Percentiles rank a stretch among this genome's conserved stretches.
phyloP scores from a whole-genome alignment of 176 grass and related monocot species.

The Pontederia paniculata region DNA sequence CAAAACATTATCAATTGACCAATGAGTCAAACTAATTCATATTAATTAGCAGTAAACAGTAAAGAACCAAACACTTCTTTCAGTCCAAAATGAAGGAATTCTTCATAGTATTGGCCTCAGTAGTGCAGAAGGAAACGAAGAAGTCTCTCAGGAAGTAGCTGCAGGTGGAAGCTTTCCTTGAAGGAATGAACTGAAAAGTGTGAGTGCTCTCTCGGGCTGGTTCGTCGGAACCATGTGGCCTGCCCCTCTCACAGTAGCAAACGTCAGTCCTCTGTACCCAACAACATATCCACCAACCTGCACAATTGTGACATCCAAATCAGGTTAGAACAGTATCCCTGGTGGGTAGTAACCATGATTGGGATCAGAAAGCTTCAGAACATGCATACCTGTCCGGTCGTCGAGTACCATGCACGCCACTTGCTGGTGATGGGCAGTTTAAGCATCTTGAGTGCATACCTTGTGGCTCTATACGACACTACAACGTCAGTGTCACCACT shows the following conservation, averaged over 20 bases:
- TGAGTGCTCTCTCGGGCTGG: constrained; percentile 35
- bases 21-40: too few relatives aligned
- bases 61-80: too few relatives aligned
- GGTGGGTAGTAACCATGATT: too few relatives aligned
- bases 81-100: too few relatives aligned
- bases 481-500: background rate
- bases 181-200: constrained; percentile 30
- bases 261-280: background rate
- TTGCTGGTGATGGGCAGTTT: background rate
- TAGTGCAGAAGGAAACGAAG: too few relatives aligned
- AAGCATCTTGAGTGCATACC: background rate
- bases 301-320: background rate
- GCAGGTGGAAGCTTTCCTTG: constrained; percentile 28
- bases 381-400: background rate
- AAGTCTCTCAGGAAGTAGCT: too few relatives aligned
- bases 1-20: too few relatives aligned
- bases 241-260: constrained; percentile 19
- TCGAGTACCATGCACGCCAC: background rate
- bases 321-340: too few relatives aligned
- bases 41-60: too few relatives aligned
- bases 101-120: too few relatives aligned
- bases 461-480: background rate
- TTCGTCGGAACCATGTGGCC: constrained; percentile 40
- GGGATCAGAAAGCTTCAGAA: background rate
- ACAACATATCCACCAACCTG: constrained; percentile 1